Evolutionary conservation across 345 rosid species (phyloP).

Genomic region (Luvunga scandens): DNA sequence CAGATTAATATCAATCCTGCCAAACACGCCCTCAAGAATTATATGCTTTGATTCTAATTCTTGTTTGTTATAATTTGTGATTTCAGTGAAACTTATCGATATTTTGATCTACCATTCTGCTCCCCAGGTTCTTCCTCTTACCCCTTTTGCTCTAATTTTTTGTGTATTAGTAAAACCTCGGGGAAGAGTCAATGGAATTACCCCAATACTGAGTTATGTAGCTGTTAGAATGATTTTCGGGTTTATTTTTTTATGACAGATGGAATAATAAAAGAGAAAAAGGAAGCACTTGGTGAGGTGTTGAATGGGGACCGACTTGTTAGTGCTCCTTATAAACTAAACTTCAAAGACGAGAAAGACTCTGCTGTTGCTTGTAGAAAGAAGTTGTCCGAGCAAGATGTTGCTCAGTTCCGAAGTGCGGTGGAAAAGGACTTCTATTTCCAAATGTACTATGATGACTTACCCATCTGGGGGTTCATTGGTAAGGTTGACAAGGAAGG

Average conservation of each 20-base stretch:
- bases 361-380: constrained; percentile 59
- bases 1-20: not conserved
- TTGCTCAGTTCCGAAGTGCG: constrained; percentile 54
- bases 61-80: not conserved
- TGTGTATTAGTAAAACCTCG: not conserved
- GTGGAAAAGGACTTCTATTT: constrained; percentile 81
- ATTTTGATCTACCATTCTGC: constrained; percentile 61
- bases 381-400: constrained; percentile 56
- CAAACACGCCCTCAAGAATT: not conserved
- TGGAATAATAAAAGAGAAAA: constrained; percentile 61
- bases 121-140: constrained; percentile 30
- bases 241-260: constrained; percentile 29
- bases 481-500: constrained; percentile 84
- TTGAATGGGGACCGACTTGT: constrained; percentile 85
- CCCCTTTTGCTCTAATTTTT: not conserved
- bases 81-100: constrained; percentile 51
- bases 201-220: not conserved
- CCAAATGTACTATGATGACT: constrained; percentile 87
- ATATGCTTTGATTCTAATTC: not conserved
- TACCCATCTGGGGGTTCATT: constrained; percentile 89
- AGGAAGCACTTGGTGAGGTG: constrained; percentile 90
- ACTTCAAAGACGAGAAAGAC: constrained; percentile 66
- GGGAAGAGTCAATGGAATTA: not conserved
- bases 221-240: not conserved
- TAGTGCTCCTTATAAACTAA: constrained; percentile 79